These are phyloP conservation scores for Colletotrichum echinochloae DNA, from an alignment of 2,329 filamentous ascomycete genomes.

Conservation along the genomic window DNA sequence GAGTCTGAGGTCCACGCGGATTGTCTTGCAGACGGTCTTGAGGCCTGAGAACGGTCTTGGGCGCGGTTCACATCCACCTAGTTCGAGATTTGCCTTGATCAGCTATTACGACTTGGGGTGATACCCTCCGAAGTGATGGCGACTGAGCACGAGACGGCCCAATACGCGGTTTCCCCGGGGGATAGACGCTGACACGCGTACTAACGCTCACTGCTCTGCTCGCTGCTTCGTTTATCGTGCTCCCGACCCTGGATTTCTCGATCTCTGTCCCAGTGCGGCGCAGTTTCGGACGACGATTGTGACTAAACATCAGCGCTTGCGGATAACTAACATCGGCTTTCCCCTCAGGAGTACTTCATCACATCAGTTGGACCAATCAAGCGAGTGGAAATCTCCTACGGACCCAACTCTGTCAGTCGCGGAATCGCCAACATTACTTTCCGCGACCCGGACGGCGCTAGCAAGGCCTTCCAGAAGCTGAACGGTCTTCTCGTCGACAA, in stretches of 20 bases:
- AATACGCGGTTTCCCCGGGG: constrained; percentile 6
- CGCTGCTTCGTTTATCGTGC: constrained; percentile 42
- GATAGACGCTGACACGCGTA: constrained; percentile 34
- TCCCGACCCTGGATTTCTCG: constrained; percentile 34
- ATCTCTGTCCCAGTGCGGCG: constrained; percentile 44
- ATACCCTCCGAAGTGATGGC: constrained; percentile 35
- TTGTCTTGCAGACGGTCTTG: not conserved
- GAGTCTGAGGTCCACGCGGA: not conserved
- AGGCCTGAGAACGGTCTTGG: not conserved
- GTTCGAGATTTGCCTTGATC: constrained; percentile 16
- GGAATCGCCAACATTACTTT: constrained; percentile 94
- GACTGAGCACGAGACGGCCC: constrained; percentile 22
- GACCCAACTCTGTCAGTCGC: constrained; percentile 89
- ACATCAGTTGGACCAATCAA: constrained; percentile 91
- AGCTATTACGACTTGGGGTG: constrained; percentile 37
- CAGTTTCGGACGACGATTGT: constrained; percentile 42
- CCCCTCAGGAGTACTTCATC: constrained; percentile 92
- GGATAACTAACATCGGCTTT: constrained; percentile 74
- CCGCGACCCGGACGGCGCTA: constrained; percentile 81
- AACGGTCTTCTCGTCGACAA: constrained; percentile 93
- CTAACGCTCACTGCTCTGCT: constrained; percentile 53
- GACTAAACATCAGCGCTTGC: constrained; percentile 53
- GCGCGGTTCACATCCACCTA: not conserved
- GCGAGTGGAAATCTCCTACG: constrained; percentile 91
- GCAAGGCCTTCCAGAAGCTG: constrained; percentile 83